Base-by-base conservation (phyloP, 169 alveolate genomes). In the Theileria luwenshuni region DNA sequence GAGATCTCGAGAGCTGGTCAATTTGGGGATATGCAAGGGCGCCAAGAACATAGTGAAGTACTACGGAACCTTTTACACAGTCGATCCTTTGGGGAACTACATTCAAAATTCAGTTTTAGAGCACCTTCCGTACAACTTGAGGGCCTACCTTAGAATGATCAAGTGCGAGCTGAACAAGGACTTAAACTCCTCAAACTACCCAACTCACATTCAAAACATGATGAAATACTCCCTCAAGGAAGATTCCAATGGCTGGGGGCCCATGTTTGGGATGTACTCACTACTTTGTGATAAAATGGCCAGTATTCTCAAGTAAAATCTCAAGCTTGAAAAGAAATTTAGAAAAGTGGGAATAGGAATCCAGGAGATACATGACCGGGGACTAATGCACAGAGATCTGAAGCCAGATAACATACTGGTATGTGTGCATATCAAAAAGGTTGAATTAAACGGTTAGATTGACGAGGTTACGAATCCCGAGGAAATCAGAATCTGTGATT, bases 321-420 rank as follows among this genome's bases (percentile, higher is more conserved):
- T 3, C 21, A n/a, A n/a, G n/a, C n/a, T n/a, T n/a, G n/a, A n/a
- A n/a, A n/a, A n/a, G n/a, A n/a, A n/a, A n/a, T n/a, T n/a, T 56
- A 86, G 92, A 54, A 83, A 86, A 33, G 88, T 86, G 43, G 65
- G 76, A 51, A 45, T 69, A 58, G 92, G 92, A 19, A 64, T 86
- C 13, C 49, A 77, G 58, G 84, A 86, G 49, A 28, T 86, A 32
- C 92, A 86, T 30, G 81, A 67, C 21, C 43, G 88, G 41, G 86
- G 83, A 42, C 63, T 86, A 33, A 90, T 86, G 15, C 92, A 86
- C 77, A 65, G 92, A 25, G 92, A 86, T 54, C 69, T 86, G 59
- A 86, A 86, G 61, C 92, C 92, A 54, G 92, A 86, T 74, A 86
- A 86, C 56, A 69, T 86, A 21, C 70, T 86, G 74, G 92, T 86